These are phyloP conservation scores for Stephania yunnanensis DNA, from an alignment of 164 flowering plant species.

Conservation along the genomic window DNA sequence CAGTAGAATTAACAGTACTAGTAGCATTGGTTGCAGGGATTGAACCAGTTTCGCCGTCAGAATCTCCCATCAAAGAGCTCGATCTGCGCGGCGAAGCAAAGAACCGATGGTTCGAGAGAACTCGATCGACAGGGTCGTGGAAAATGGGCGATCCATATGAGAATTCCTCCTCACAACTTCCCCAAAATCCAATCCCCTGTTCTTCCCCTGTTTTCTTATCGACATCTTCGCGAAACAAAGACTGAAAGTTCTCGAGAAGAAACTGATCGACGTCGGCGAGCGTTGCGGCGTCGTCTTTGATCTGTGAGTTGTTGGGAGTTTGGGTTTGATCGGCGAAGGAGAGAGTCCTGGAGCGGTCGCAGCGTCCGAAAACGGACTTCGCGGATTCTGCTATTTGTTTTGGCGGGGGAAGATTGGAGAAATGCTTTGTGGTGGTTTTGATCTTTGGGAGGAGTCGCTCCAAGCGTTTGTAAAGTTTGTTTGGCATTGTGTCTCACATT, in stretches of 20 bases:
- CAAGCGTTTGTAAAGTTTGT: conserved; percentile 41
- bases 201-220: not conserved
- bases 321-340: conserved; percentile 31
- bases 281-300: conserved; percentile 35
- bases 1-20: conserved; percentile 4
- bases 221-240: conserved; percentile 34
- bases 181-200: conserved; percentile 1
- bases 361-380: conserved; percentile 39
- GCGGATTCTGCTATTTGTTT: conserved; percentile 13
- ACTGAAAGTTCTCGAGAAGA: conserved; percentile 61
- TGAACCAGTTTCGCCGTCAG: not conserved
- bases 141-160: conserved; percentile 26
- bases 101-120: conserved; percentile 37
- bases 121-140: conserved; percentile 9
- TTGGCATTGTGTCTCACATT: conserved; percentile 18
- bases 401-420: conserved; percentile 12
- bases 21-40: not conserved
- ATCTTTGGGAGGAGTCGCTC: conserved; percentile 48
- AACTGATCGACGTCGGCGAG: conserved; percentile 60
- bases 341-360: conserved; percentile 56
- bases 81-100: conserved; percentile 38
- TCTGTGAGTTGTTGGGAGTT: not conserved
- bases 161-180: conserved; percentile 21
- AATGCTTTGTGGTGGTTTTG: conserved; percentile 22
- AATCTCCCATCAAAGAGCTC: conserved; percentile 31